Percentiles rank a stretch among this genome's conserved stretches.
phyloP scores from a whole-genome alignment of 371 early-diverging fungal genomes.

The Lichtheimia hyalospora region DNA sequence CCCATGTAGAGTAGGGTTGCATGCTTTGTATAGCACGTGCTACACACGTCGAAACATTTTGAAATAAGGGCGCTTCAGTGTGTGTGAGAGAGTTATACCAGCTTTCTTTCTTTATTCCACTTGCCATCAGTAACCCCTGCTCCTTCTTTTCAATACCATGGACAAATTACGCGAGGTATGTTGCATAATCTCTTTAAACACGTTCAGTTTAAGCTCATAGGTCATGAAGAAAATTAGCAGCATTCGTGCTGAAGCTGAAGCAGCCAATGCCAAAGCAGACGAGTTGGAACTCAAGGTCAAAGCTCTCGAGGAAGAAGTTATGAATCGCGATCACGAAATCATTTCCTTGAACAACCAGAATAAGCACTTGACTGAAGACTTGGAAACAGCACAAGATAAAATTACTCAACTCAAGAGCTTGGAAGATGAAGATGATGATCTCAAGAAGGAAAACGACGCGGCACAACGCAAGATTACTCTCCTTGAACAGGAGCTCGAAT shows the following conservation, averaged over 20 bases:
- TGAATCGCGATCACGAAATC: conserved; percentile 71
- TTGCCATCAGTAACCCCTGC: background rate
- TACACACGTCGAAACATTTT: no score
- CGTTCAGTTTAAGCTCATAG: no score
- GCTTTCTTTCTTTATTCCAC: background rate
- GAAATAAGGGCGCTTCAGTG: no score
- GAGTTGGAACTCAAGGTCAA: conserved; percentile 62
- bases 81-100: no score
- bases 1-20: no score
- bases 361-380: conserved; percentile 60
- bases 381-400: conserved; percentile 62
- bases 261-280: conserved; percentile 64
- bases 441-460: conserved; percentile 66
- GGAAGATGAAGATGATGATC: conserved; percentile 62
- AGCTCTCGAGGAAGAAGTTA: conserved; percentile 50
- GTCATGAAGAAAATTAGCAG: conserved; percentile 57
- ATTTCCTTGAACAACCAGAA: conserved; percentile 68
- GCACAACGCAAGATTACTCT: conserved; percentile 62
- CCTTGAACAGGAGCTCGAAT: conserved; percentile 70
- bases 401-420: conserved; percentile 60
- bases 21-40: no score
- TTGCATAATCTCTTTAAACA: no score
- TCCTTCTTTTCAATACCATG: background rate
- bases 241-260: conserved; percentile 74
- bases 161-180: no score